A percentile compares a stretch with the other conserved stretches of the same genome.
phyloP scores from a whole-genome alignment of 2,329 filamentous ascomycete species.

The Ploettnerulaceae sp. region DNA sequence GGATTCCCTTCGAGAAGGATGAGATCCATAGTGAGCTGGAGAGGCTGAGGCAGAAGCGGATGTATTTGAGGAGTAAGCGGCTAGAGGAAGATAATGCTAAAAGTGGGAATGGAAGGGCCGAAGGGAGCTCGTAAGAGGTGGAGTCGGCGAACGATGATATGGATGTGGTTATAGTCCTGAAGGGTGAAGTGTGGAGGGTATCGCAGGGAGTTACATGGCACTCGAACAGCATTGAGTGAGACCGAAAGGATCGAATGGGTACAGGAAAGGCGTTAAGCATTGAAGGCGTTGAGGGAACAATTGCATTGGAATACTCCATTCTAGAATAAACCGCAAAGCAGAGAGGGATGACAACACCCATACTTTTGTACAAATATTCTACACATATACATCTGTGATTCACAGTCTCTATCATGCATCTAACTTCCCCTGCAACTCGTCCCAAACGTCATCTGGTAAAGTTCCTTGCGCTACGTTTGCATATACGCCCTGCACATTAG shows the following conservation, averaged over 20 bases:
- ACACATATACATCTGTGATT: conserved; percentile 13
- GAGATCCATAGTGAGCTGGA: conserved; percentile 70
- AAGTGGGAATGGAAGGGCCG: conserved; percentile 5
- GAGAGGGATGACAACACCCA: neutral
- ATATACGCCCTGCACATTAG: conserved; percentile 75
- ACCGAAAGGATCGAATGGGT: neutral
- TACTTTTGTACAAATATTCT: conserved; percentile 16
- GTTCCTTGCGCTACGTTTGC: conserved; percentile 57
- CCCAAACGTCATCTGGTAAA: conserved; percentile 51
- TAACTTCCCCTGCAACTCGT: conserved; percentile 47
- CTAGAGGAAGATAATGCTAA: conserved; percentile 25
- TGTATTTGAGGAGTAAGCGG: conserved; percentile 35
- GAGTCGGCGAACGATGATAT: neutral
- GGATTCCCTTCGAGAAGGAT: conserved; percentile 69
- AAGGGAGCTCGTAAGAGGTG: conserved; percentile 5
- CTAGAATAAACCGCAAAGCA: neutral
- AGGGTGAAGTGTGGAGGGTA: too few relatives aligned
- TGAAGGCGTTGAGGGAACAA: conserved; percentile 19
- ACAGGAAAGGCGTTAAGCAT: conserved; percentile 19
- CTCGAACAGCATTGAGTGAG: too few relatives aligned
- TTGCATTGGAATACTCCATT: conserved; percentile 7
- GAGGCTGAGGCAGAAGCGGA: conserved; percentile 28
- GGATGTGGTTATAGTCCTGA: neutral
- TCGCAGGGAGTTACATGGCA: too few relatives aligned
- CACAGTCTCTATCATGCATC: conserved; percentile 35